phyloP scores from a whole-genome alignment of 495 filamentous ascomycete genomes.

The Collariella sp. region DNA sequence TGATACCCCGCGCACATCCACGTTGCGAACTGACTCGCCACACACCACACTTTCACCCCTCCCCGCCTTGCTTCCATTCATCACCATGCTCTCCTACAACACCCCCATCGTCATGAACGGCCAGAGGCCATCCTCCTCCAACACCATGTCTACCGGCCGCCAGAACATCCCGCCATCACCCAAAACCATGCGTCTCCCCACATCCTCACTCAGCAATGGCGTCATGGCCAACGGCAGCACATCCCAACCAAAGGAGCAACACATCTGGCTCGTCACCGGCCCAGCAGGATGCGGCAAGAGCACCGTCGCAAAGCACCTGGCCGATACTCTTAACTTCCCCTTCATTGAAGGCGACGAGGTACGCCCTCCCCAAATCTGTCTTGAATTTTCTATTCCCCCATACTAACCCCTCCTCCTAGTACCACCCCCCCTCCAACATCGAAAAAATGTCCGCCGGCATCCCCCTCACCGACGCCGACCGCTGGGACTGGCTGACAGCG shows the following conservation, averaged over 20 bases:
- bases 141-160: slow-evolving; percentile 26
- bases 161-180: slow-evolving; percentile 30
- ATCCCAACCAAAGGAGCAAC: slow-evolving; percentile 44
- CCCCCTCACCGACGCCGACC: slow-evolving; percentile 87
- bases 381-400: neutral
- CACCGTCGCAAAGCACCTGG: slow-evolving; percentile 75
- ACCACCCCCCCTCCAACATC: slow-evolving; percentile 74
- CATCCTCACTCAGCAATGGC: slow-evolving; percentile 22
- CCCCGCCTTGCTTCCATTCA: neutral
- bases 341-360: slow-evolving; percentile 97
- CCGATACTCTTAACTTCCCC: slow-evolving; percentile 59
- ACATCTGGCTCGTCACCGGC: slow-evolving; percentile 97
- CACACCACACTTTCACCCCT: neutral
- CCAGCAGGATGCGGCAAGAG: slow-evolving; percentile 96
- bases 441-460: slow-evolving; percentile 86
- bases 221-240: slow-evolving; percentile 18
- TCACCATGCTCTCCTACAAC: slow-evolving; percentile 38
- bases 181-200: slow-evolving; percentile 24
- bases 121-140: slow-evolving; percentile 23
- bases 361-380: slow-evolving; percentile 41
- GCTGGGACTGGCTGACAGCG: slow-evolving; percentile 95
- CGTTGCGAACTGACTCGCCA: neutral
- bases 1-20: neutral
- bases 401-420: slow-evolving; percentile 49
- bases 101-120: slow-evolving; percentile 31